A percentile compares a stretch with the other conserved stretches of the same genome.
These are phyloP conservation scores for Ophiostoma australiae DNA, from an alignment of 2,329 filamentous ascomycete species.

Conservation along the genomic window DNA sequence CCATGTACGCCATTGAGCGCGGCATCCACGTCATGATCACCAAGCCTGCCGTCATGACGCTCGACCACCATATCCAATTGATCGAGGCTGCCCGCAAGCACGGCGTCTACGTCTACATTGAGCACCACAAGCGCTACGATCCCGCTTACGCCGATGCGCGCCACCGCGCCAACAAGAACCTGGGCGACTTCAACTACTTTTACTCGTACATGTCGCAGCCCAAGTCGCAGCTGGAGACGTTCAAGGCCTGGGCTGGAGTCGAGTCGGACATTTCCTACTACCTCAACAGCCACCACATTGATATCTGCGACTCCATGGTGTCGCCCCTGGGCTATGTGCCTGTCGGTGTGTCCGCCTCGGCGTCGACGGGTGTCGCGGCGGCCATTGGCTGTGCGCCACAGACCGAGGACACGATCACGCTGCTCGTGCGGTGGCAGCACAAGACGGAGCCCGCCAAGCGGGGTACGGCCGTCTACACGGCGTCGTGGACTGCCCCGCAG, in stretches of 20 bases:
- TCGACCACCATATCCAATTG: slow-evolving; percentile 73
- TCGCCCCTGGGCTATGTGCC: slow-evolving; percentile 66
- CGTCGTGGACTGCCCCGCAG: slow-evolving; percentile 90
- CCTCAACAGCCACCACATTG: slow-evolving; percentile 90
- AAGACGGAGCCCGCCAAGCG: slow-evolving; percentile 57
- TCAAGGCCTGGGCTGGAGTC: slow-evolving; percentile 88
- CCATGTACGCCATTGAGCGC: slow-evolving; percentile 83
- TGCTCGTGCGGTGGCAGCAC: slow-evolving; percentile 84
- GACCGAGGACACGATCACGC: slow-evolving; percentile 90
- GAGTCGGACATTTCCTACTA: slow-evolving; percentile 96
- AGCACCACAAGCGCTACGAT: slow-evolving; percentile 96
- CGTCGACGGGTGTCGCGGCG: slow-evolving; percentile 72
- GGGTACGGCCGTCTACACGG: slow-evolving; percentile 86
- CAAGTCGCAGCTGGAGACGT: slow-evolving; percentile 86
- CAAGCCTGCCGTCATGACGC: slow-evolving; percentile 84
- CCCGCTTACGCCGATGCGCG: slow-evolving; percentile 86
- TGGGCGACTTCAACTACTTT: slow-evolving; percentile 98
- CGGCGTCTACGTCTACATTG: slow-evolving; percentile 84
- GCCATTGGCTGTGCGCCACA: slow-evolving; percentile 70
- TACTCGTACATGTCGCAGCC: slow-evolving; percentile 96
- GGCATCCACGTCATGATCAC: slow-evolving; percentile 88
- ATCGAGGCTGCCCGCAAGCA: slow-evolving; percentile 66
- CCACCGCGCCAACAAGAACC: slow-evolving; percentile 60
- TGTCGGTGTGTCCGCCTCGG: slow-evolving; percentile 70
- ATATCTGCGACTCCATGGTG: slow-evolving; percentile 90